Evolutionary conservation across 192 early-diverging fungal genomes (phyloP).

Genomic region (Backusella circina): DNA sequence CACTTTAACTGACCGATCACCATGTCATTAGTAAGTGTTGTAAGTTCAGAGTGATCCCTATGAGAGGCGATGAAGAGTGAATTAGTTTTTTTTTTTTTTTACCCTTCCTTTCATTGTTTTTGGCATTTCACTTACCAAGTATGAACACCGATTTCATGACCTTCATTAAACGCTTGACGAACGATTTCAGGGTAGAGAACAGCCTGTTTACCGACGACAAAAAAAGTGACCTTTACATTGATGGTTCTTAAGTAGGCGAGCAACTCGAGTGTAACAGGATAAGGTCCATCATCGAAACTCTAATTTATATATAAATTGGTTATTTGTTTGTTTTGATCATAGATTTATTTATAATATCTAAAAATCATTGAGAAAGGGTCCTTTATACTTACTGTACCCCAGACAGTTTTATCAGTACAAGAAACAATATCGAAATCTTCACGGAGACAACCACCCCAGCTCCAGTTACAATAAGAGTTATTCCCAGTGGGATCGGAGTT

Average conservation of each 20-base stretch:
- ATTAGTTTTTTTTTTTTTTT: not conserved
- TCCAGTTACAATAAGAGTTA: conserved; percentile 49
- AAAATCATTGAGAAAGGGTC: not conserved
- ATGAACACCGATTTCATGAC: conserved; percentile 37
- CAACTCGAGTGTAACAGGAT: conserved; percentile 33
- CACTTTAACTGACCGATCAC: conserved; percentile 66
- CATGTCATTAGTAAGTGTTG: conserved; percentile 59
- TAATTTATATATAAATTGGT: not conserved
- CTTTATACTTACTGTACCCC: conserved; percentile 31
- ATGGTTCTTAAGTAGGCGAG: conserved; percentile 35
- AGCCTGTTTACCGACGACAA: conserved; percentile 51
- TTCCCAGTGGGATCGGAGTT: conserved; percentile 8
- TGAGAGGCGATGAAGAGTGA: not conserved
- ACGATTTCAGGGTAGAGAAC: conserved; percentile 38
- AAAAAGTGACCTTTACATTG: conserved; percentile 50
- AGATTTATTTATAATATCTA: not conserved
- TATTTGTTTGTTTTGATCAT: not conserved
- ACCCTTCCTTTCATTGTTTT: not conserved
- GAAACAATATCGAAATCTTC: conserved; percentile 28
- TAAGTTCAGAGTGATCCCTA: conserved; percentile 53
- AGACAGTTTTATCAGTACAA: conserved; percentile 43
- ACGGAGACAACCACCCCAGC: conserved; percentile 40
- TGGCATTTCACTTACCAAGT: conserved; percentile 30
- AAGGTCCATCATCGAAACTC: conserved; percentile 55
- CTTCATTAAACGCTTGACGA: conserved; percentile 30